Base-by-base conservation (phyloP, 371 early-diverging fungal genomes). In the Lichtheimia ramosa region DNA sequence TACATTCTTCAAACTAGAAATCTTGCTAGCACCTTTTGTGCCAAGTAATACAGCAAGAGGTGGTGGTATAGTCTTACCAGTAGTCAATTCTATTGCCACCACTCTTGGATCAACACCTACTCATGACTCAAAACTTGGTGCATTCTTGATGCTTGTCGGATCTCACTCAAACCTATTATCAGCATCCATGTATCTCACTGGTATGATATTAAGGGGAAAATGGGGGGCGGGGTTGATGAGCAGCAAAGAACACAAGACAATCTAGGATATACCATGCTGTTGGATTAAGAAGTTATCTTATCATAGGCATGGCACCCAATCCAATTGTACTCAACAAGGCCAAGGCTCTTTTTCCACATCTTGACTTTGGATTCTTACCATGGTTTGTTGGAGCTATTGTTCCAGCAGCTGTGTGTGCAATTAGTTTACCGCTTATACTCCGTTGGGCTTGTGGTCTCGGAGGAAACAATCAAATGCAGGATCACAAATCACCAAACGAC, bases 1-100 rank as follows among this genome's bases (percentile, higher is more conserved):
- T 2, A 34, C 20, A 7, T 16, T 43, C 20, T 39, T 20, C 16
- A n/a, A 20, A 34, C 20, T 15, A 65, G 89, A 89, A 65, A 56
- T 89, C 16, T 43, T 78, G n/a, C 59, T 90, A 41, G 88, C 85
- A 5, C 87, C 90, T 0, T 86, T 90, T 62, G 85, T 90, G 14
- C 90, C 90, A 4, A 84, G 85, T 20, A 90, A 90, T 64, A 84
- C 86, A 0, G 90, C 90, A 15, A 78, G 90, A 42, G 89, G 89
- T 34, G 90, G 90, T 6, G 87, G 90, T 12, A 87, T 90, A 28
- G 70, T 90, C 0, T 73, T 79, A 20, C 90, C 90, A 5, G 82
- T 90, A 0, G 87, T 89, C 10, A 71, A 76, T 16, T 87, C 90
- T 0, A 80, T 89, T 43, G 83, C 83, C 16, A 61, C 66, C 0